Percentiles rank a stretch among this genome's conserved stretches.
These are phyloP conservation scores for Calonectria fujianensis DNA, from an alignment of 2,329 filamentous ascomycete genomes.

Conservation along the genomic window DNA sequence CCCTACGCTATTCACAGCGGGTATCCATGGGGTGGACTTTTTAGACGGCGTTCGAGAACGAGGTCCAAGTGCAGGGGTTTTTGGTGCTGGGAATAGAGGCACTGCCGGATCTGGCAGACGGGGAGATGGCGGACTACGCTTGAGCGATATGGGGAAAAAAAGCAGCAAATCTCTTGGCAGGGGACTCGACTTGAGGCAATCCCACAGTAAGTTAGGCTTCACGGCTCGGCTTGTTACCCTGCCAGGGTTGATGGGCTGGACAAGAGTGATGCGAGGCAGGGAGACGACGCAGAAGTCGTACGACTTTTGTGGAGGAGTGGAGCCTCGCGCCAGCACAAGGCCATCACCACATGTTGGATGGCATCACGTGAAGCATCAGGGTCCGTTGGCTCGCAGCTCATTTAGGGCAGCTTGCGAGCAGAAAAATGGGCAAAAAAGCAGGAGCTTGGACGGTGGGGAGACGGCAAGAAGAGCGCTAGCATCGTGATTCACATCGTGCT, in stretches of 20 bases:
- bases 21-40: not conserved
- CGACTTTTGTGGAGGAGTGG: constrained; percentile 38
- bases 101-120: not conserved
- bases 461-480: not conserved
- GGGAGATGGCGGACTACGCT: not conserved
- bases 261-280: constrained; percentile 22
- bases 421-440: constrained; percentile 14
- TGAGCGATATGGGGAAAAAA: not conserved
- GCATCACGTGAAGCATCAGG: constrained; percentile 19
- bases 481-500: constrained; percentile 4
- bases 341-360: constrained; percentile 26
- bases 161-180: not conserved
- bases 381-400: not conserved
- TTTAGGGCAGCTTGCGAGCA: not conserved
- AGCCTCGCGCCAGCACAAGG: constrained; percentile 23
- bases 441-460: not conserved
- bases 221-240: constrained; percentile 13
- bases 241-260: not conserved
- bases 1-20: not conserved
- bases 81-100: not conserved
- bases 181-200: not conserved
- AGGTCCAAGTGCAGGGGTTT: constrained; percentile 19
- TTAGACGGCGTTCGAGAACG: constrained; percentile 20
- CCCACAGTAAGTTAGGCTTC: constrained; percentile 18
- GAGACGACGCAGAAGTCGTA: constrained; percentile 32